phyloP scores from a whole-genome alignment of 2,329 filamentous ascomycete species.

The Aureobasidium sp. region DNA sequence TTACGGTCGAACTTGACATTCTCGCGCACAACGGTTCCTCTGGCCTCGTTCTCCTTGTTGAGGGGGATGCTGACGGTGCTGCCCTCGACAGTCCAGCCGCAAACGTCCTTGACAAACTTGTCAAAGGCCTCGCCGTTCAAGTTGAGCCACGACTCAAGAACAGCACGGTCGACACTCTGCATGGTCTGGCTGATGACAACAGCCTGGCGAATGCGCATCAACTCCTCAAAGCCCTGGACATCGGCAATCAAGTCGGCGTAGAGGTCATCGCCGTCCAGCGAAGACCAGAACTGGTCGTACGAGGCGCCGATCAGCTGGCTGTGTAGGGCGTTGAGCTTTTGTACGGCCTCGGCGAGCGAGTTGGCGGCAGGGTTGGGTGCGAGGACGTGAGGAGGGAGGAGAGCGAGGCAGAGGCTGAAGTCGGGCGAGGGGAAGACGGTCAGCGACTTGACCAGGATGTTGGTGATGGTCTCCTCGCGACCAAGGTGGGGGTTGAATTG shows the following conservation, averaged over 20 bases:
- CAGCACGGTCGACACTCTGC: slow-evolving; percentile 53
- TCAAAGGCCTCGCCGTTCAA: slow-evolving; percentile 40
- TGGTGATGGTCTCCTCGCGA: slow-evolving; percentile 95
- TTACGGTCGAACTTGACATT: slow-evolving; percentile 78
- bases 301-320: slow-evolving; percentile 81
- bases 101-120: slow-evolving; percentile 45
- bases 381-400: slow-evolving; percentile 78
- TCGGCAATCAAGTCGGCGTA: slow-evolving; percentile 95
- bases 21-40: slow-evolving; percentile 90
- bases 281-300: slow-evolving; percentile 88
- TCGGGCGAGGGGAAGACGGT: slow-evolving; percentile 95
- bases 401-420: slow-evolving; percentile 87
- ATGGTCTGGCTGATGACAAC: slow-evolving; percentile 81
- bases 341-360: slow-evolving; percentile 75
- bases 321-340: slow-evolving; percentile 78
- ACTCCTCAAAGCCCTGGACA: slow-evolving; percentile 88
- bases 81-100: slow-evolving; percentile 73
- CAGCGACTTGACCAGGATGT: slow-evolving; percentile 96
- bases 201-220: slow-evolving; percentile 83
- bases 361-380: slow-evolving; percentile 47
- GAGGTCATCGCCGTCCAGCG: slow-evolving; percentile 85
- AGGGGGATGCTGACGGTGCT: slow-evolving; percentile 64
- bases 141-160: slow-evolving; percentile 44
- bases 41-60: slow-evolving; percentile 96
- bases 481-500: slow-evolving; percentile 99